phyloP scores from a whole-genome alignment of 495 filamentous ascomycete species.

The Lichina pygmaea region DNA sequence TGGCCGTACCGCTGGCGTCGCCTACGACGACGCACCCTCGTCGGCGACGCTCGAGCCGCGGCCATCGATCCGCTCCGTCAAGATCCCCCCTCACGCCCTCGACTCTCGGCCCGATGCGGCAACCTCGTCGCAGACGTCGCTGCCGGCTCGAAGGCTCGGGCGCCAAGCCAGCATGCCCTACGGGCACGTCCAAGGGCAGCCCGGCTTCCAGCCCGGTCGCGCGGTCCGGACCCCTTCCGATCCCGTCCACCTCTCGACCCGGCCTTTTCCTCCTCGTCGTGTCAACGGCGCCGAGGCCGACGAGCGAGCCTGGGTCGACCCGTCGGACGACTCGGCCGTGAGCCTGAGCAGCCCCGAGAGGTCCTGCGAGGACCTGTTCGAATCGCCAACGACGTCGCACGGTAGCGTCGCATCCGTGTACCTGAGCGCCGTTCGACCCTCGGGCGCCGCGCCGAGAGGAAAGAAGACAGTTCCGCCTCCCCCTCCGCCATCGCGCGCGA shows the following conservation, averaged over 20 bases:
- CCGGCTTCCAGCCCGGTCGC: conserved; percentile 18
- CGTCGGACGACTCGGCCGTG: conserved; percentile 30
- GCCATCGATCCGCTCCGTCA: conserved; percentile 27
- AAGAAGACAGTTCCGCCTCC: conserved; percentile 51
- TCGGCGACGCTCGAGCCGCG: conserved; percentile 13
- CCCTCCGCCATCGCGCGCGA: conserved; percentile 52
- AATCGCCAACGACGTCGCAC: conserved; percentile 34
- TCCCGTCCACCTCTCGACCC: conserved; percentile 17
- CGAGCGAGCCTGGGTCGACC: conserved; percentile 35
- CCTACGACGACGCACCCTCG: conserved; percentile 22
- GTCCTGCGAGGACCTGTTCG: conserved; percentile 22
- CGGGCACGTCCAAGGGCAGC: conserved; percentile 23
- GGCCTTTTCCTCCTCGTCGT: conserved; percentile 17
- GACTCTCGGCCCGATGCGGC: conserved; percentile 10
- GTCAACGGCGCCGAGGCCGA: conserved; percentile 13
- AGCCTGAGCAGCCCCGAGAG: conserved; percentile 32
- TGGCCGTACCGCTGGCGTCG: conserved; percentile 22
- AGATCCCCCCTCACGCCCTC: conserved; percentile 12
- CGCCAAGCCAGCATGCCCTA: conserved; percentile 28
- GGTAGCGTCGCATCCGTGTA: conserved; percentile 30
- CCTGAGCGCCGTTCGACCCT: conserved; percentile 22
- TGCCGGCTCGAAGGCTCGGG: conserved; percentile 15
- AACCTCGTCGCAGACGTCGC: conserved; percentile 13
- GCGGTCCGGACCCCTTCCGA: conserved; percentile 32
- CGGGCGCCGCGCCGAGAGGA: conserved; percentile 10